Evolutionary conservation across 768 basidiomycete species (phyloP).

Genomic region (Agrocybe pediades): DNA sequence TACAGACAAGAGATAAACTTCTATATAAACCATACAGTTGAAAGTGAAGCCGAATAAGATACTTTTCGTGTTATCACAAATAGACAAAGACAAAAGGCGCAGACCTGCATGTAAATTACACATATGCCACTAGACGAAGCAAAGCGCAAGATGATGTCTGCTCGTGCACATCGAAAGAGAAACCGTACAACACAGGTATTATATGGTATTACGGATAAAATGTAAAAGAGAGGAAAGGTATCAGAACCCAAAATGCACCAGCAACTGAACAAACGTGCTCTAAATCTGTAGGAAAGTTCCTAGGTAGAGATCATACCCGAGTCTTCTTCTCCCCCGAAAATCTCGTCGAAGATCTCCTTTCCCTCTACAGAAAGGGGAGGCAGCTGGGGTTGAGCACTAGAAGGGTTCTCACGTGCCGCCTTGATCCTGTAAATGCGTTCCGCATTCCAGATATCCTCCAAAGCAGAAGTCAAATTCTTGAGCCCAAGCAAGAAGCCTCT

Average conservation of each 20-base stretch:
- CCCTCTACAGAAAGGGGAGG: conserved; percentile 70
- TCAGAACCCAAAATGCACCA: conserved; percentile 11
- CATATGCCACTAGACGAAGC: not conserved
- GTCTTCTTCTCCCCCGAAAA: conserved; percentile 69
- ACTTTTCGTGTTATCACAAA: not conserved
- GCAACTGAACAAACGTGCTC: conserved; percentile 6
- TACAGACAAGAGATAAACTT: too few relatives aligned
- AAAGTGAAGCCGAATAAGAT: too few relatives aligned
- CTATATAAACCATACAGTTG: too few relatives aligned
- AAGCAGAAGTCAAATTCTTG: conserved; percentile 71
- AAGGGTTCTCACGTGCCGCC: conserved; percentile 57
- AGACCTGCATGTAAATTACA: not conserved
- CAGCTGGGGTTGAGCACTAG: conserved; percentile 48
- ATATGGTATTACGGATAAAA: not conserved
- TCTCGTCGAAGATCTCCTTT: conserved; percentile 78
- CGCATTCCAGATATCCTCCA: conserved; percentile 87
- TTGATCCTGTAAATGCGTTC: conserved; percentile 76
- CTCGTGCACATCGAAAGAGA: not conserved
- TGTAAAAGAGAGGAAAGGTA: conserved; percentile 10
- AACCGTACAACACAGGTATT: not conserved
- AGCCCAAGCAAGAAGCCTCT: conserved; percentile 93
- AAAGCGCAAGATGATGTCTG: not conserved
- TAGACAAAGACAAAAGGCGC: not conserved
- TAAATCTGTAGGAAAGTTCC: conserved; percentile 4
- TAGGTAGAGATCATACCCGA: conserved; percentile 78